phyloP scores from a whole-genome alignment of 140 eudicot genomes.

The Cichorium intybus region DNA sequence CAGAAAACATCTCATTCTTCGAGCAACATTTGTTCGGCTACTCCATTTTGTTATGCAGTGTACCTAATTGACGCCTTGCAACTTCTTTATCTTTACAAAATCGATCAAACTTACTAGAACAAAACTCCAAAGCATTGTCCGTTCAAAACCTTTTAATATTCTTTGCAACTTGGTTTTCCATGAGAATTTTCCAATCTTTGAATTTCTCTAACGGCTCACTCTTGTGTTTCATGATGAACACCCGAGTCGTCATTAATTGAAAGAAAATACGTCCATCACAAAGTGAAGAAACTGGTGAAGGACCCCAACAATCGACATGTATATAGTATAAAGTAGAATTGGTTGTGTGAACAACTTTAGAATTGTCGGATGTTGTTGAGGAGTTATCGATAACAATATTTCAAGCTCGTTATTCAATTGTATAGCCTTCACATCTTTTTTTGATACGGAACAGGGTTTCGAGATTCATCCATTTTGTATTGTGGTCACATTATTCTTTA shows the following conservation, averaged over 20 bases:
- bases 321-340: neutral
- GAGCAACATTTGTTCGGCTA: neutral
- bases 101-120: neutral
- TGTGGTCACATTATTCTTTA: no score
- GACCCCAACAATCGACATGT: neutral
- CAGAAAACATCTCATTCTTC: no score
- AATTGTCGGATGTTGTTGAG: no score
- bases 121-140: neutral
- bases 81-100: neutral
- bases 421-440: no score
- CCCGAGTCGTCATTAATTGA: neutral
- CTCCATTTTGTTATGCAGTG: neutral
- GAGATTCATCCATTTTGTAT: no score
- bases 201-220: neutral
- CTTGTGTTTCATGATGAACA: constrained; percentile 6
- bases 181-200: no score
- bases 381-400: no score
- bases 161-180: neutral
- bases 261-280: neutral
- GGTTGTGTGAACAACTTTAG: neutral
- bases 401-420: no score
- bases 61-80: no score
- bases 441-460: no score
- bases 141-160: neutral
- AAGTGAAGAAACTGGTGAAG: neutral